These are phyloP conservation scores for Trypanosoma lewisi DNA, from an alignment of 208 protist species.

Conservation along the genomic window DNA sequence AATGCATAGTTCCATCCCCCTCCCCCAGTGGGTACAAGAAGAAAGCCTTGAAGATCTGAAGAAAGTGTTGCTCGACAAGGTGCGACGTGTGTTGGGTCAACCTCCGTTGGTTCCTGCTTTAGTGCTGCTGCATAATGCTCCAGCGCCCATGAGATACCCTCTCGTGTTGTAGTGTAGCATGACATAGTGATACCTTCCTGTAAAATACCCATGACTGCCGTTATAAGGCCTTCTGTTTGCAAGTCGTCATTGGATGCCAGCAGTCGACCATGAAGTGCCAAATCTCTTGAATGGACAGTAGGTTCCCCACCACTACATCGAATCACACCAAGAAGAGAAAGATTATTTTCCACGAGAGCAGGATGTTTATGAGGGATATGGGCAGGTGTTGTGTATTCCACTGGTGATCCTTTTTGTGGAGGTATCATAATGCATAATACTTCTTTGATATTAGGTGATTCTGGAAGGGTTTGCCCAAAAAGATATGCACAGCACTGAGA, in stretches of 20 bases:
- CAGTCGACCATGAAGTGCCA: conserved; percentile 75
- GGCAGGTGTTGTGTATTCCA: conserved; percentile 60
- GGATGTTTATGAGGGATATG: conserved; percentile 65
- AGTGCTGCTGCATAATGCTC: conserved; percentile 47
- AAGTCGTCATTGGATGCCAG: conserved; percentile 68
- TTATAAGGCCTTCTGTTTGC: conserved; percentile 41
- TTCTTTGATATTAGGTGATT: conserved; percentile 84
- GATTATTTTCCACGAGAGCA: conserved; percentile 60
- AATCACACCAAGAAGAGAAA: conserved; percentile 75
- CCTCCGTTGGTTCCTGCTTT: conserved; percentile 50
- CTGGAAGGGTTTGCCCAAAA: conserved; percentile 83
- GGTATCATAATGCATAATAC: conserved; percentile 86
- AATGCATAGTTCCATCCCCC: conserved; percentile 88
- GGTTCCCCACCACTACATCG: conserved; percentile 70
- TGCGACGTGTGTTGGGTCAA: conserved; percentile 45
- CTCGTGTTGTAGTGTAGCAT: conserved; percentile 78
- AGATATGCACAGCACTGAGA: conserved; percentile 82
- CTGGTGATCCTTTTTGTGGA: conserved; percentile 72
- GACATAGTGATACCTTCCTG: conserved; percentile 69
- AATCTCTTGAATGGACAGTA: conserved; percentile 67
- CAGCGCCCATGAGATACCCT: conserved; percentile 77
- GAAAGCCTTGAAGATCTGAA: conserved; percentile 69
- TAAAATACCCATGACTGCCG: conserved; percentile 47
- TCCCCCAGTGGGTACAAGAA: conserved; percentile 66
- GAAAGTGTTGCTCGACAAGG: conserved; percentile 66